Evolutionary conservation across 768 basidiomycete genomes (phyloP).

Genomic region (Lactarius psammicola): DNA sequence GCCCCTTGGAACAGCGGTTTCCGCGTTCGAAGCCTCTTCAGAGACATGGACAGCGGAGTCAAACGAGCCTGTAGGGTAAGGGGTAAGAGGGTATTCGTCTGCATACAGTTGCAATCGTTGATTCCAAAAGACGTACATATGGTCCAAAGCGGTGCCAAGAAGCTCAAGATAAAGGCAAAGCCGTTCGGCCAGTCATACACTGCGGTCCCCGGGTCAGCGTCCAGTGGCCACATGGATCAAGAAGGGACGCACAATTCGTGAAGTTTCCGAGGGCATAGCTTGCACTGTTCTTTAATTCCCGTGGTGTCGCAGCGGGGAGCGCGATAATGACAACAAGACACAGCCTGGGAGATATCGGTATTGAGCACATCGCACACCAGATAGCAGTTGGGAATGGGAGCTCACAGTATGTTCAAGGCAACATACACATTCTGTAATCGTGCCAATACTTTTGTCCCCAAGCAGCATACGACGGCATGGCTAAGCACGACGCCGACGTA

Average conservation of each 20-base stretch:
- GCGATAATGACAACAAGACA: constrained; percentile 65
- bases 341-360: constrained; percentile 40
- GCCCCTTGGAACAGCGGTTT: constrained; percentile 65
- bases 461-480: constrained; percentile 64
- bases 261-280: constrained; percentile 43
- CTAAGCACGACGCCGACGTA: constrained; percentile 59
- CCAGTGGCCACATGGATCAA: neutral
- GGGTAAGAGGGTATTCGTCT: neutral
- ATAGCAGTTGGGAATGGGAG: constrained; percentile 8
- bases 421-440: constrained; percentile 70
- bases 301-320: constrained; percentile 42
- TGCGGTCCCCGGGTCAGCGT: constrained; percentile 19
- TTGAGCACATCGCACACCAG: neutral
- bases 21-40: constrained; percentile 70
- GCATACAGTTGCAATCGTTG: neutral
- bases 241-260: constrained; percentile 36
- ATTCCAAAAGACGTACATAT: constrained; percentile 36
- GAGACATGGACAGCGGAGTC: constrained; percentile 66
- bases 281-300: constrained; percentile 40
- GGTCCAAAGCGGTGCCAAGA: constrained; percentile 46
- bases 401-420: constrained; percentile 64
- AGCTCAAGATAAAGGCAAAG: constrained; percentile 44
- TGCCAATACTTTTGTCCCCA: constrained; percentile 64
- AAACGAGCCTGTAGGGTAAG: constrained; percentile 36
- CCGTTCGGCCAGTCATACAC: constrained; percentile 45